These are phyloP conservation scores for Epichloe aotearoae DNA, from an alignment of 2,329 filamentous ascomycete species.

Conservation along the genomic window DNA sequence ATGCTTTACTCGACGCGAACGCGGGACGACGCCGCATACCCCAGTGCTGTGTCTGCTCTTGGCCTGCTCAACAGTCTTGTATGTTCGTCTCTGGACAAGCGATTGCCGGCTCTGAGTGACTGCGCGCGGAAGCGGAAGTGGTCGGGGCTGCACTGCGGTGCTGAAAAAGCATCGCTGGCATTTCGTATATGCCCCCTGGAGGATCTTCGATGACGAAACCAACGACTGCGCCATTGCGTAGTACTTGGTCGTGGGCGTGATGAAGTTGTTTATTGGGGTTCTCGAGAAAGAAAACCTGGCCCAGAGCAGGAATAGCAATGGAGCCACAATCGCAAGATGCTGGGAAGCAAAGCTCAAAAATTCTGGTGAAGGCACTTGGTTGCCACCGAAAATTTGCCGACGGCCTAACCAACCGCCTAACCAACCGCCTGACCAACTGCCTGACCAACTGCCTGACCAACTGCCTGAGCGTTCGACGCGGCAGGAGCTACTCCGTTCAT, in stretches of 20 bases:
- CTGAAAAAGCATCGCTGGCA: slow-evolving; percentile 29
- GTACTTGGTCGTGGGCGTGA: background rate
- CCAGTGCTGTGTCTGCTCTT: slow-evolving; percentile 45
- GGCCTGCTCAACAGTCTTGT: slow-evolving; percentile 45
- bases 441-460: background rate
- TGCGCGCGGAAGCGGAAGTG: slow-evolving; percentile 18
- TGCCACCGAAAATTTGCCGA: slow-evolving; percentile 10
- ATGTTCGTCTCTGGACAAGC: slow-evolving; percentile 25
- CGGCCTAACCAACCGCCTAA: background rate
- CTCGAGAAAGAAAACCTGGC: background rate
- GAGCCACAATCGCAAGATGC: no score
- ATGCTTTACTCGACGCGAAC: background rate
- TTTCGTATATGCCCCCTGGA: slow-evolving; percentile 21
- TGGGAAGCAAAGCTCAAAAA: background rate
- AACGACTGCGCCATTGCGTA: slow-evolving; percentile 26
- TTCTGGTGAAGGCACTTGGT: background rate
- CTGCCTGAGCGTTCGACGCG: background rate
- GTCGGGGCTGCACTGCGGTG: slow-evolving; percentile 21
- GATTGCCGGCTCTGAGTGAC: slow-evolving; percentile 21
- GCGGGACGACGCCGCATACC: slow-evolving; percentile 21
- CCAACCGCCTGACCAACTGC: no score
- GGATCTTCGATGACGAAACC: slow-evolving; percentile 19
- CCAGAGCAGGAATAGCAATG: no score
- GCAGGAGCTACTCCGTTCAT: background rate
- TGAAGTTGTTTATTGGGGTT: background rate